Percentiles rank a stretch among this genome's conserved stretches.
Evolutionary conservation across 306 rosid species (phyloP).

Genomic region (Canavalia ensiformis): DNA sequence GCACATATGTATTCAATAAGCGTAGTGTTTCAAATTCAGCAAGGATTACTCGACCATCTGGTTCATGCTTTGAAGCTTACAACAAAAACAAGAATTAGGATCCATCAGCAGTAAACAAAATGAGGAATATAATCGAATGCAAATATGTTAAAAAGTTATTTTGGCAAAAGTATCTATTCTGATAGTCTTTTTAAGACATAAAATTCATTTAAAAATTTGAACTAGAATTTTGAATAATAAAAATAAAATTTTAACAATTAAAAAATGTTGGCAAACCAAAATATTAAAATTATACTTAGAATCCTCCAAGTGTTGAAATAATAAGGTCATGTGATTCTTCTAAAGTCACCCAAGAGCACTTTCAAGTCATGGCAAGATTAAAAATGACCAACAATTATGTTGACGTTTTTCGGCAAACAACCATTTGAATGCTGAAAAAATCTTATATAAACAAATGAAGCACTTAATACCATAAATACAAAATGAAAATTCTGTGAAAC

Average conservation of each 20-base stretch:
- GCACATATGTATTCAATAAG: slow-evolving; percentile 86
- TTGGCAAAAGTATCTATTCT: not conserved
- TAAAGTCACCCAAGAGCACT: slow-evolving; percentile 16
- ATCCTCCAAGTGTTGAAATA: not conserved
- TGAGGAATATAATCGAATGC: slow-evolving; percentile 15
- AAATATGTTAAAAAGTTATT: slow-evolving; percentile 31
- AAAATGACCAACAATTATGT: not conserved
- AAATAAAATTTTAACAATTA: not conserved
- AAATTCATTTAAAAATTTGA: slow-evolving; percentile 25
- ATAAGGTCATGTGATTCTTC: not conserved
- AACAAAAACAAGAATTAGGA: slow-evolving; percentile 44
- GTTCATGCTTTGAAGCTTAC: slow-evolving; percentile 93
- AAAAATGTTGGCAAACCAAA: slow-evolving; percentile 3
- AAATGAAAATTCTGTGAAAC: slow-evolving; percentile 13
- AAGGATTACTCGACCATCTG: slow-evolving; percentile 92
- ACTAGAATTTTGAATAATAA: slow-evolving; percentile 20
- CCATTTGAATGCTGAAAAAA: slow-evolving; percentile 37
- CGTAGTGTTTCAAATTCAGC: slow-evolving; percentile 87
- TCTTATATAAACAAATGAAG: slow-evolving; percentile 14
- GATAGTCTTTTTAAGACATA: slow-evolving; percentile 12
- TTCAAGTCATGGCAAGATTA: not conserved
- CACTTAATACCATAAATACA: not conserved
- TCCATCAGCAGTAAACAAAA: slow-evolving; percentile 44
- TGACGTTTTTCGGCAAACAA: not conserved
- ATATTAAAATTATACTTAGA: slow-evolving; percentile 20